phyloP scores from a whole-genome alignment of 805 yeast species.

The Teunomyces kruisii region DNA sequence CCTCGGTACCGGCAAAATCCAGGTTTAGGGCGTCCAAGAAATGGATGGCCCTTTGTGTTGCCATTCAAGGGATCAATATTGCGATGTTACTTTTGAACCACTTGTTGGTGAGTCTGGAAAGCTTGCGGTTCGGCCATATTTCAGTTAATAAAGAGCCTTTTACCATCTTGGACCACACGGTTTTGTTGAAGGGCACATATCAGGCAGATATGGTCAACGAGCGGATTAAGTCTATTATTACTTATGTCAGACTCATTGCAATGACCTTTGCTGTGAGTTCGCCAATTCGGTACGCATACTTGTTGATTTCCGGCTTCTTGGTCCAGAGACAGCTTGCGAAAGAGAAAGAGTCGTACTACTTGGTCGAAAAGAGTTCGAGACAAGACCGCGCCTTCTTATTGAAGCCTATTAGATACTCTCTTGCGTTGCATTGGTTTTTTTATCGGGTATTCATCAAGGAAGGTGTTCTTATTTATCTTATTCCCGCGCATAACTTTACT shows the following conservation, averaged over 20 bases:
- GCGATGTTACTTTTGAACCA: constrained; percentile 5
- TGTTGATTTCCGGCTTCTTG: neutral
- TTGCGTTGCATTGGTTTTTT: constrained; percentile 8
- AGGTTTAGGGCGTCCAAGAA: neutral
- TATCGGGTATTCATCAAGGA: constrained; percentile 8
- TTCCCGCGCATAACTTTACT: constrained; percentile 5
- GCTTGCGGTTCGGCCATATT: neutral
- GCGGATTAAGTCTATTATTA: too few relatives aligned
- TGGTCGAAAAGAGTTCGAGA: constrained; percentile 1
- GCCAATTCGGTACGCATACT: neutral
- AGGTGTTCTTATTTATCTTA: neutral
- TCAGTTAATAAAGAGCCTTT: constrained; percentile 2
- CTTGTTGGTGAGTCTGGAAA: constrained; percentile 1
- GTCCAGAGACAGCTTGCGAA: neutral
- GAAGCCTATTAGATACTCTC: constrained; percentile 4
- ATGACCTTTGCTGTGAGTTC: too few relatives aligned
- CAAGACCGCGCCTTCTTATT: constrained; percentile 3
- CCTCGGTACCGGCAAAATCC: neutral
- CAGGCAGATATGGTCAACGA: constrained; percentile 1
- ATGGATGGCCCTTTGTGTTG: neutral
- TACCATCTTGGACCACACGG: constrained; percentile 5
- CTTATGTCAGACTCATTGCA: too few relatives aligned
- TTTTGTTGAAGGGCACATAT: neutral
- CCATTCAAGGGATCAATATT: constrained; percentile 1
- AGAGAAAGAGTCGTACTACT: neutral